Base-by-base conservation (phyloP, 352 stramenopile genomes). In the Pythium rishiriense region DNA sequence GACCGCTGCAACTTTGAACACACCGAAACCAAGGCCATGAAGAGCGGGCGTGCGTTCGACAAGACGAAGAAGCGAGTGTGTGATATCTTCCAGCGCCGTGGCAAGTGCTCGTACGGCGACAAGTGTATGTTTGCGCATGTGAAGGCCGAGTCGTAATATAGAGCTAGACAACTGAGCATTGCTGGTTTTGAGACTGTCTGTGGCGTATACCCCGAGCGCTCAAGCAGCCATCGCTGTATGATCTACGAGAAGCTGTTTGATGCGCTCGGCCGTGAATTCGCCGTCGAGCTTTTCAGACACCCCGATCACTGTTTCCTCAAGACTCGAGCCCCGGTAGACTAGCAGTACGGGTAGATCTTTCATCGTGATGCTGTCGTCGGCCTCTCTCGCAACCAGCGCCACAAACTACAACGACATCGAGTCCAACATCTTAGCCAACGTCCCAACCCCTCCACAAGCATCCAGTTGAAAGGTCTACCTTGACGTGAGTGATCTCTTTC, bases 1-100 rank as follows among this genome's bases (percentile, higher is more conserved):
- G 86, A 93, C 57, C 65, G 70, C 25, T 95, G 86, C 56, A 75
- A 57, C 35, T 95, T 91, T 50, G 75, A 87, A 52, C 86, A 95
- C 68, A 81, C 78, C 0, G 66, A 87, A 66, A 92, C 76, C 6
- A 85, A 88, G 37, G 75, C 85, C 42, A 90, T 90, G 76, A 76
- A 77, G 35, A 73, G 62, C 6, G 80, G 79, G 39, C 67, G 64
- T 54, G 71, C 70, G 42, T 69, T 85, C 14, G 76, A 86, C 55
- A 78, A 82, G 62, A 86, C 79, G 9, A 79, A 79, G 50, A 75
- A 68, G 58, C 70, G 66, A n/a, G 50, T 76, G 47, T 95, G 86
- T 52, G 69, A 82, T 12, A 79, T 75, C 45, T 91, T 90, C 41
- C 49, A 58, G 24, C 66, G 61, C 1, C 64, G 60, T 6, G 72